Evolutionary conservation across 164 flowering plant genomes (phyloP).

Genomic region (Berberis thunbergii): DNA sequence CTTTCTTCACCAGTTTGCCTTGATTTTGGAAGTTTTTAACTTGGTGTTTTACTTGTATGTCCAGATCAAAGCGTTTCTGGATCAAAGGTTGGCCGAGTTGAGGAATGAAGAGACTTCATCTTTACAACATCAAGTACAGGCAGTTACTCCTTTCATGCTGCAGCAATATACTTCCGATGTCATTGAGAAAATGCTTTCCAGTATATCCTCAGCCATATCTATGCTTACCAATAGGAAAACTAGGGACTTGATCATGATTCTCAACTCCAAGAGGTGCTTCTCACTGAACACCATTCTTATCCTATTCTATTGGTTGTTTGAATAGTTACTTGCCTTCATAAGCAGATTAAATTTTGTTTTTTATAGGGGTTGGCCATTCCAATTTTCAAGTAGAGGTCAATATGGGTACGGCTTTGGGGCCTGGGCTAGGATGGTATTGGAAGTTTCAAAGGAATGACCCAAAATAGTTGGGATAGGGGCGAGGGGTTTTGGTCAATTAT

Average conservation of each 20-base stretch:
- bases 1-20: not conserved
- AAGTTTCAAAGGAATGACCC: no score
- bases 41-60: conserved; percentile 4
- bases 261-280: conserved; percentile 81
- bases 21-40: not conserved
- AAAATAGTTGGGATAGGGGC: no score
- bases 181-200: conserved; percentile 61
- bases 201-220: conserved; percentile 59
- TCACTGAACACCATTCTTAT: not conserved
- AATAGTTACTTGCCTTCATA: no score
- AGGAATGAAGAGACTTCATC: conserved; percentile 69
- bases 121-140: conserved; percentile 89
- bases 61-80: conserved; percentile 79
- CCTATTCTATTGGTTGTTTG: no score
- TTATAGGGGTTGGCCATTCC: no score
- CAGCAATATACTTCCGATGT: conserved; percentile 80
- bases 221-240: conserved; percentile 71
- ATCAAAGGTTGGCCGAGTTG: conserved; percentile 73
- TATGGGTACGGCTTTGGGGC: no score
- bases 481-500: no score
- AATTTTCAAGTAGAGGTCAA: no score
- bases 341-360: no score
- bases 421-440: no score
- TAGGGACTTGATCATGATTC: conserved; percentile 81
- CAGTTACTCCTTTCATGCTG: conserved; percentile 85